Percentiles rank a stretch among this genome's conserved stretches.
phyloP scores from a whole-genome alignment of 2,329 filamentous ascomycete genomes.

The Exserohilum rostratum region DNA sequence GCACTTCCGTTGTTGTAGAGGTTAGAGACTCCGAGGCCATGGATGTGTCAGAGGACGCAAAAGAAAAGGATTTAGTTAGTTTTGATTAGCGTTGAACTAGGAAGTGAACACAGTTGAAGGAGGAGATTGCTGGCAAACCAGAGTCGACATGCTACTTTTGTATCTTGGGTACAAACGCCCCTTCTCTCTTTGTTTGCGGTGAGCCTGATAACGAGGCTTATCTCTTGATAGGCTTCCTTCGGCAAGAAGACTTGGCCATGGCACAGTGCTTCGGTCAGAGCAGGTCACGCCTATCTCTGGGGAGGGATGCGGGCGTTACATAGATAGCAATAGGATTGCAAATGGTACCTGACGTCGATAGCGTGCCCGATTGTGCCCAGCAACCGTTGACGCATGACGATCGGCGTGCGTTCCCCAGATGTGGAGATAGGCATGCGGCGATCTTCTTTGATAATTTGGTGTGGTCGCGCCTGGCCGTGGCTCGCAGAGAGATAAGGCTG shows the following conservation, averaged over 20 bases:
- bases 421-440: conserved; percentile 15
- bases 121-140: neutral
- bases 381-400: conserved; percentile 6
- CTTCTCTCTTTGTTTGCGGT: conserved; percentile 26
- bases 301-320: conserved; percentile 4
- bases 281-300: conserved; percentile 13
- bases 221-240: conserved; percentile 40
- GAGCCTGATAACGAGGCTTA: conserved; percentile 33
- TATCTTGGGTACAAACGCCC: conserved; percentile 9
- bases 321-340: neutral
- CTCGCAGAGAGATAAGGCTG: conserved; percentile 21
- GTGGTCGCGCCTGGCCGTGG: conserved; percentile 19
- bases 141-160: conserved; percentile 14
- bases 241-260: conserved; percentile 15
- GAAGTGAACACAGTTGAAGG: neutral
- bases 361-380: neutral
- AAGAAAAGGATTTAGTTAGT: neutral
- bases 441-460: conserved; percentile 23
- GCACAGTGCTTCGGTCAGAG: conserved; percentile 5
- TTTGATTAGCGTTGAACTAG: neutral
- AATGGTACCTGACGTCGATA: conserved; percentile 8
- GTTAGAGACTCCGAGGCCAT: conserved; percentile 25
- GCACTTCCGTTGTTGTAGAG: conserved; percentile 20
- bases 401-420: conserved; percentile 10
- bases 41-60: conserved; percentile 3